These are phyloP conservation scores for Pichia gijzeniarum DNA, from an alignment of 805 yeast species.

Conservation along the genomic window DNA sequence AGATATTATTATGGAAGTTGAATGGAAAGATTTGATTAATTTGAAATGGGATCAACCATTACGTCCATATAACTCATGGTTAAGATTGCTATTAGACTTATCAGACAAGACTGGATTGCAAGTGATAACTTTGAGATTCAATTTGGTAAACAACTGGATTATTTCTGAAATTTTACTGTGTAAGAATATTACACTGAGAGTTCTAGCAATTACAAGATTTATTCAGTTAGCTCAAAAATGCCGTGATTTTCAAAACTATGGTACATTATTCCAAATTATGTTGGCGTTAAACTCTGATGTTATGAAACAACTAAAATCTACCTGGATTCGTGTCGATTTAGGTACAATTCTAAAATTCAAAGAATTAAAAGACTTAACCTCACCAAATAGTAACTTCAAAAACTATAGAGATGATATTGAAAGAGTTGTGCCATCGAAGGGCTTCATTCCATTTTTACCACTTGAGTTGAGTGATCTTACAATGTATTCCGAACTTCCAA, in stretches of 20 bases:
- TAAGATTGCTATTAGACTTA: slow-evolving; percentile 58
- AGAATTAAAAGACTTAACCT: slow-evolving; percentile 61
- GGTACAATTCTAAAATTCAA: slow-evolving; percentile 66
- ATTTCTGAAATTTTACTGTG: slow-evolving; percentile 81
- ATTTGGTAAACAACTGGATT: slow-evolving; percentile 86
- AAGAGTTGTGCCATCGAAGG: slow-evolving; percentile 50
- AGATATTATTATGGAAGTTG: slow-evolving; percentile 77
- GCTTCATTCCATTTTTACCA: slow-evolving; percentile 89
- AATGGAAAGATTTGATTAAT: slow-evolving; percentile 86
- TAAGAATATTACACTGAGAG: slow-evolving; percentile 48
- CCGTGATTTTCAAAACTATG: slow-evolving; percentile 65
- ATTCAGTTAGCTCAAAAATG: slow-evolving; percentile 82
- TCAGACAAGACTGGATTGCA: slow-evolving; percentile 56
- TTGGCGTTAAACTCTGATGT: slow-evolving; percentile 69
- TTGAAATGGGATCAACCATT: slow-evolving; percentile 64
- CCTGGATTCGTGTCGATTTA: slow-evolving; percentile 70
- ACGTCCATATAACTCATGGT: slow-evolving; percentile 76
- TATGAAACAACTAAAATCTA: slow-evolving; percentile 51
- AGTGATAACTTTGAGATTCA: slow-evolving; percentile 77
- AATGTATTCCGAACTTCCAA: slow-evolving; percentile 60
- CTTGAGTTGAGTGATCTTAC: slow-evolving; percentile 78
- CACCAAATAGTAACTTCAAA: slow-evolving; percentile 68
- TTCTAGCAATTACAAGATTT: slow-evolving; percentile 70
- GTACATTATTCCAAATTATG: slow-evolving; percentile 82
- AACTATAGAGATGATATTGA: slow-evolving; percentile 59